Conservation (phyloP, 805 yeast species). For the Yarrowia sp. region DNA sequence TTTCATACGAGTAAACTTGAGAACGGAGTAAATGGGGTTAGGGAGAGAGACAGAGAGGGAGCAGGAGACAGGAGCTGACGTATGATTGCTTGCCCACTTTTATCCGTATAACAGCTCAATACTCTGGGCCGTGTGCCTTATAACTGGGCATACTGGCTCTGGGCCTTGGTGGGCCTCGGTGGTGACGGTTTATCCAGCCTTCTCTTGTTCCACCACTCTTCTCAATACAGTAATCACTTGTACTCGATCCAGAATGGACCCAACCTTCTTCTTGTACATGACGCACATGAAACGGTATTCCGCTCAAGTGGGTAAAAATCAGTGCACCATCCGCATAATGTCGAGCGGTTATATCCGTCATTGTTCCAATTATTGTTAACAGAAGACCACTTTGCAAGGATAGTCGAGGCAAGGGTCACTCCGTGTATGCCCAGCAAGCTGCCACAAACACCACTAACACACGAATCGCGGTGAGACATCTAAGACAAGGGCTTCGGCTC, state of each 20-base stretch:
- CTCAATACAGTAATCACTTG: constrained; percentile 13
- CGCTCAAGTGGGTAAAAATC: neutral
- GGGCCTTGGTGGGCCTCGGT: neutral
- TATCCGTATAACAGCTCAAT: too few relatives aligned
- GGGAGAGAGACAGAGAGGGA: neutral
- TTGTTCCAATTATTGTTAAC: neutral
- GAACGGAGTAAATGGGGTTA: neutral
- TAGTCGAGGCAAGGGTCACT: neutral
- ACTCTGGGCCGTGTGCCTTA: too few relatives aligned
- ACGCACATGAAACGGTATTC: constrained; percentile 13
- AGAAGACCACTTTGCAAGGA: neutral
- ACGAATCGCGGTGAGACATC: neutral
- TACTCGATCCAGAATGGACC: constrained; percentile 13
- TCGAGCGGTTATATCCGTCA: neutral
- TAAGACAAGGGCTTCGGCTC: neutral
- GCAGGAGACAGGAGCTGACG: neutral
- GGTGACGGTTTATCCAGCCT: neutral
- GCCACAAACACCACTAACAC: neutral
- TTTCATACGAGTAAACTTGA: neutral
- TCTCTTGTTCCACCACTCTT: neutral
- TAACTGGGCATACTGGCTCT: too few relatives aligned
- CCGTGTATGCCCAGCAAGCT: neutral
- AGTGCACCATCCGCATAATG: neutral
- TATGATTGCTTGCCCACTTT: neutral
- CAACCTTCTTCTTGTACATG: constrained; percentile 19